A percentile compares a stretch with the other conserved stretches of the same genome.
Conservation (phyloP, 139 green algal species). For the Diplosphaera chodatii region DNA sequence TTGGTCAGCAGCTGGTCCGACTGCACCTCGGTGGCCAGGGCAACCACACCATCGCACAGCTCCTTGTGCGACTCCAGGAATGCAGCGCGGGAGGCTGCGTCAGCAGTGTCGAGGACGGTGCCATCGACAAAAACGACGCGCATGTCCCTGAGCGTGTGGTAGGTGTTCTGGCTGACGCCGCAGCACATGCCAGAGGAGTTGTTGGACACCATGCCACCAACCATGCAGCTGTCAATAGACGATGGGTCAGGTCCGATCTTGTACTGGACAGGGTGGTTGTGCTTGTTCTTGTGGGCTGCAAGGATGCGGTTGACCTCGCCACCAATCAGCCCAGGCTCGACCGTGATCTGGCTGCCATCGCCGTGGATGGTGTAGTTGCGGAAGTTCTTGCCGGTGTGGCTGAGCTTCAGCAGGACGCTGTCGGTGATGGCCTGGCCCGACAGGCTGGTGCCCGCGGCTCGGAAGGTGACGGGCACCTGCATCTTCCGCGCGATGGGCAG, state of each 20-base stretch:
- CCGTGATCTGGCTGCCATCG: conserved; percentile 86
- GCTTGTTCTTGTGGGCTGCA: conserved; percentile 61
- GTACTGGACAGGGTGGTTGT: conserved; percentile 80
- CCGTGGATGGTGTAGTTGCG: conserved; percentile 82
- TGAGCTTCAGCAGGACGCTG: conserved; percentile 92
- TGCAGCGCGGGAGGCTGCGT: conserved; percentile 48
- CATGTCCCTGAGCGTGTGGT: conserved; percentile 94
- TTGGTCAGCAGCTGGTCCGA: conserved; percentile 74
- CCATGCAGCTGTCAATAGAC: conserved; percentile 90
- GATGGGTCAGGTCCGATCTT: conserved; percentile 97
- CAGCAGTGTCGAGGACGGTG: conserved; percentile 89
- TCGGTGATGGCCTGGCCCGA: conserved; percentile 89
- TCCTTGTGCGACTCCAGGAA: conserved; percentile 74
- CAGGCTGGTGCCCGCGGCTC: conserved; percentile 88
- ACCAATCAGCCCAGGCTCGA: conserved; percentile 91
- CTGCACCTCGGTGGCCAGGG: conserved; percentile 67
- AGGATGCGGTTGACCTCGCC: conserved; percentile 93
- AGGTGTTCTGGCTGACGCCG: conserved; percentile 90
- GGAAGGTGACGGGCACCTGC: conserved; percentile 91
- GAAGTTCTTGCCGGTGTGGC: conserved; percentile 94
- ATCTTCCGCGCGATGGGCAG: conserved; percentile 80
- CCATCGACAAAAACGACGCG: conserved; percentile 89
- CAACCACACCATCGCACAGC: conserved; percentile 72
- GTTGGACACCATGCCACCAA: conserved; percentile 95
- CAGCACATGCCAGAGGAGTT: conserved; percentile 98